Conservation (phyloP, 805 yeast genomes). For the Ogataea minuta region DNA sequence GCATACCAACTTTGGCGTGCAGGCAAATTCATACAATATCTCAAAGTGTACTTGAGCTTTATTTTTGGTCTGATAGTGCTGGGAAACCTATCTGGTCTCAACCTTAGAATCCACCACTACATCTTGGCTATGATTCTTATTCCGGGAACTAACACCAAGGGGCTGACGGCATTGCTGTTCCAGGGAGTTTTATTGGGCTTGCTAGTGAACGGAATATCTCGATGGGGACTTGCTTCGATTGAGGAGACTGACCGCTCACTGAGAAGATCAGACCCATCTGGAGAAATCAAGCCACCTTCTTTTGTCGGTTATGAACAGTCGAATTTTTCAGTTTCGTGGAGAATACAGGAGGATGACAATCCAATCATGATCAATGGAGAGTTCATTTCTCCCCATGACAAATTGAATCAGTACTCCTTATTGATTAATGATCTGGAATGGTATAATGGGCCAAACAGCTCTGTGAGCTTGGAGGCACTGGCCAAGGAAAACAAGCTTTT, state of each 20-base stretch:
- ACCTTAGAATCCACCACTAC: slow-evolving; percentile 76
- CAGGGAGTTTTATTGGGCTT: slow-evolving; percentile 86
- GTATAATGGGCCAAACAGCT: slow-evolving; percentile 53
- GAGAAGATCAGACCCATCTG: slow-evolving; percentile 72
- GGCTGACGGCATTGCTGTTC: slow-evolving; percentile 65
- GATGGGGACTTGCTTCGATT: slow-evolving; percentile 93
- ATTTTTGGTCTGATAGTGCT: slow-evolving; percentile 44
- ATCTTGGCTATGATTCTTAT: slow-evolving; percentile 72
- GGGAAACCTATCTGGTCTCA: slow-evolving; percentile 59
- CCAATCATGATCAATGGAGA: slow-evolving; percentile 28
- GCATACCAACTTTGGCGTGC: slow-evolving; percentile 78
- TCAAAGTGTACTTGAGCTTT: slow-evolving; percentile 50
- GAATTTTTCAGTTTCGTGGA: slow-evolving; percentile 41
- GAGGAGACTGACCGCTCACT: slow-evolving; percentile 71
- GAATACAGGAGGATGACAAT: slow-evolving; percentile 14
- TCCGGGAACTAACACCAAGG: slow-evolving; percentile 81
- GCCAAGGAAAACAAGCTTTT: slow-evolving; percentile 32
- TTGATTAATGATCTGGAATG: slow-evolving; percentile 78
- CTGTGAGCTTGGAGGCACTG: slow-evolving; percentile 42
- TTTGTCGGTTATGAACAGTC: slow-evolving; percentile 35
- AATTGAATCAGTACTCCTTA: slow-evolving; percentile 55
- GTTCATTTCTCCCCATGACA: slow-evolving; percentile 26
- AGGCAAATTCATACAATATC: slow-evolving; percentile 61
- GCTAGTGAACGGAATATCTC: slow-evolving; percentile 75
- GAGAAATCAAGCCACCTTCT: slow-evolving; percentile 49